Evolutionary conservation across 371 early-diverging fungal species (phyloP).

Genomic region (Lichtheimia ramosa): DNA sequence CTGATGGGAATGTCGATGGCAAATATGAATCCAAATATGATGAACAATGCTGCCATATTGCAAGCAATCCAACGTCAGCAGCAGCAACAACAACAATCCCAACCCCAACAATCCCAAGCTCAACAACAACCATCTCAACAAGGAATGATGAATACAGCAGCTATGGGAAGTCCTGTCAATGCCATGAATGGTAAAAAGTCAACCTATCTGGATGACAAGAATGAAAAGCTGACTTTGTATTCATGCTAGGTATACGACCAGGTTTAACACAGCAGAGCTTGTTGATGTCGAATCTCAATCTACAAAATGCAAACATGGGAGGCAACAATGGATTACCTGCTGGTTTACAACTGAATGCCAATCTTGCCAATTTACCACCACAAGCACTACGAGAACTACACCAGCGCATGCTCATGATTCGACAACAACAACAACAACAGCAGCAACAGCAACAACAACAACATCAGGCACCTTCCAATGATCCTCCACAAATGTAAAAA

Average conservation of each 20-base stretch:
- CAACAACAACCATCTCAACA: constrained; percentile 7
- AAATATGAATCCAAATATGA: neutral
- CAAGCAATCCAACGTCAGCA: constrained; percentile 5
- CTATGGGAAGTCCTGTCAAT: neutral
- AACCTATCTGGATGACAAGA: neutral
- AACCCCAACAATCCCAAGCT: neutral
- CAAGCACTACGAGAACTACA: constrained; percentile 35
- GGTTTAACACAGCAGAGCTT: neutral
- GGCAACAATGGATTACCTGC: no score
- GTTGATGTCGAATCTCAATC: neutral
- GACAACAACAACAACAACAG: constrained; percentile 45
- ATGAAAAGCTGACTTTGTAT: no score
- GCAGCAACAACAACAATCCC: constrained; percentile 4
- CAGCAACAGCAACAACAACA: constrained; percentile 44
- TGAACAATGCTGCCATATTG: neutral
- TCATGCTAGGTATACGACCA: neutral
- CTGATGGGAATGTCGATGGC: constrained; percentile 1
- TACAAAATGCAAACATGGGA: neutral
- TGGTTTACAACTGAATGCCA: neutral
- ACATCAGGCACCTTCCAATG: constrained; percentile 21
- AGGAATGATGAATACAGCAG: neutral
- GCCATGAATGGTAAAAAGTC: constrained; percentile 2
- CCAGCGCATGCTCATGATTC: constrained; percentile 29
- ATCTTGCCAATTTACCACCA: constrained; percentile 24
- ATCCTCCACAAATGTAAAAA: constrained; percentile 8